Conservation (phyloP, 2,329 filamentous ascomycete genomes). For the Fusarium nelsonii region DNA sequence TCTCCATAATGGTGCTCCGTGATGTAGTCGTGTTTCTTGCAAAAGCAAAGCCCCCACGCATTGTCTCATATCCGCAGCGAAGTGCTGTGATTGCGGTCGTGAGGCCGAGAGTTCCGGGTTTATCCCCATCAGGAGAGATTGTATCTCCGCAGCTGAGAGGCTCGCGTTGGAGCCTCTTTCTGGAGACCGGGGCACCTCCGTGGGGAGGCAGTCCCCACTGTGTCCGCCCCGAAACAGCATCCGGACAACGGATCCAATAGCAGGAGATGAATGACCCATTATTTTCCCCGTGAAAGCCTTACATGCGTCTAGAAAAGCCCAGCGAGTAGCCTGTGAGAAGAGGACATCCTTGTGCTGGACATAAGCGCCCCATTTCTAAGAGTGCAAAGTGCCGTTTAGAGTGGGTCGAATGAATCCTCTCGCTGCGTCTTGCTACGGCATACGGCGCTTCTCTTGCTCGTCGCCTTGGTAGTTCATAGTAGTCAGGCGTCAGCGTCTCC, state of each 20-base stretch:
- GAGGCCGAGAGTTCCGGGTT: slow-evolving; percentile 37
- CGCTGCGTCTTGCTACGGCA: slow-evolving; percentile 27
- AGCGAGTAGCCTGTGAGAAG: slow-evolving; percentile 27
- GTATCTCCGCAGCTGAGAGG: slow-evolving; percentile 28
- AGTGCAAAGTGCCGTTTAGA: slow-evolving; percentile 29
- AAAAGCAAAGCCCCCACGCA: slow-evolving; percentile 20
- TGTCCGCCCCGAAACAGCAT: slow-evolving; percentile 40
- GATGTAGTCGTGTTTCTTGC: slow-evolving; percentile 20
- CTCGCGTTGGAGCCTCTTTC: slow-evolving; percentile 10
- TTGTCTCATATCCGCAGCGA: slow-evolving; percentile 35
- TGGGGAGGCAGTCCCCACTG: slow-evolving; percentile 33
- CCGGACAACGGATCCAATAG: slow-evolving; percentile 37
- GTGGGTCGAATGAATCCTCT: slow-evolving; percentile 17
- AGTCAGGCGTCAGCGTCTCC: slow-evolving; percentile 31
- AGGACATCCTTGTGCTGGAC: slow-evolving; percentile 8
- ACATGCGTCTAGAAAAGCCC: slow-evolving; percentile 14
- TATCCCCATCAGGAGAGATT: slow-evolving; percentile 25
- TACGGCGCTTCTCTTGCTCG: slow-evolving; percentile 32
- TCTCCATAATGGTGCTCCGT: slow-evolving; percentile 14
- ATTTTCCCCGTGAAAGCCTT: slow-evolving; percentile 35
- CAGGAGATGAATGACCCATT: slow-evolving; percentile 17
- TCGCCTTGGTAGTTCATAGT: slow-evolving; percentile 17
- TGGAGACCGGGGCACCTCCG: slow-evolving; percentile 33
- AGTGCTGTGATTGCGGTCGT: slow-evolving; percentile 18
- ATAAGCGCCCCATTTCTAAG: slow-evolving; percentile 33